A percentile compares a stretch with the other conserved stretches of the same genome.
Evolutionary conservation across 192 early-diverging fungal species (phyloP).

Genomic region (Coemansia sp.): DNA sequence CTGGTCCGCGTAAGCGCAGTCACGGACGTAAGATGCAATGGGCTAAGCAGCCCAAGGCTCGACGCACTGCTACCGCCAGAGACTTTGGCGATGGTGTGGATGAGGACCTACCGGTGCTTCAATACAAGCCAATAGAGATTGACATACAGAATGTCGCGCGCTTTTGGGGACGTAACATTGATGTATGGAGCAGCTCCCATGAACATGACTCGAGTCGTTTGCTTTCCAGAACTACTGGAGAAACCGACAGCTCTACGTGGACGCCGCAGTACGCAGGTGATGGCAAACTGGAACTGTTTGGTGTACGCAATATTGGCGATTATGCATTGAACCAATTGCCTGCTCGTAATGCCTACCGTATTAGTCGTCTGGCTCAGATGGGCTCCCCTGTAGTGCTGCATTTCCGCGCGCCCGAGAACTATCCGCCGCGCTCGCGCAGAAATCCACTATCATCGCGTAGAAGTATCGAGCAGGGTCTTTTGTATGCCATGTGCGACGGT

Average conservation of each 20-base stretch:
- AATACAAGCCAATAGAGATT: conserved; percentile 65
- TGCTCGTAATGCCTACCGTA: conserved; percentile 54
- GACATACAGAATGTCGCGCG: conserved; percentile 72
- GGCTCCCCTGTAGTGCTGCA: conserved; percentile 56
- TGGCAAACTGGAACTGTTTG: conserved; percentile 66
- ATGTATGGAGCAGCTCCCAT: conserved; percentile 63
- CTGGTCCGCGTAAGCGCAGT: conserved; percentile 37
- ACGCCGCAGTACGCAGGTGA: conserved; percentile 68
- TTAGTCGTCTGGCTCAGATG: conserved; percentile 70
- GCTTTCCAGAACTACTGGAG: conserved; percentile 51
- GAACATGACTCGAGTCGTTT: conserved; percentile 35
- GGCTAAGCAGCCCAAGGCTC: conserved; percentile 42
- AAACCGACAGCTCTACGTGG: conserved; percentile 59
- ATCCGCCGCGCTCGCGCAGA: conserved; percentile 26
- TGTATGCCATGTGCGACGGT: conserved; percentile 75
- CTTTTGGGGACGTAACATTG: conserved; percentile 69
- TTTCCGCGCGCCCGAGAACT: conserved; percentile 55
- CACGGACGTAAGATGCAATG: conserved; percentile 44
- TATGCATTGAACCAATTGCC: conserved; percentile 67
- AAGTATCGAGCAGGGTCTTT: conserved; percentile 49
- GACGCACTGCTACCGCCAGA: conserved; percentile 28
- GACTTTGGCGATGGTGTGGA: conserved; percentile 44
- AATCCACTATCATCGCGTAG: conserved; percentile 33
- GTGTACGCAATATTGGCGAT: conserved; percentile 58
- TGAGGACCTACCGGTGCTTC: conserved; percentile 51